Conservation (phyloP, 2,329 filamentous ascomycete genomes). For the Calonectria montana region DNA sequence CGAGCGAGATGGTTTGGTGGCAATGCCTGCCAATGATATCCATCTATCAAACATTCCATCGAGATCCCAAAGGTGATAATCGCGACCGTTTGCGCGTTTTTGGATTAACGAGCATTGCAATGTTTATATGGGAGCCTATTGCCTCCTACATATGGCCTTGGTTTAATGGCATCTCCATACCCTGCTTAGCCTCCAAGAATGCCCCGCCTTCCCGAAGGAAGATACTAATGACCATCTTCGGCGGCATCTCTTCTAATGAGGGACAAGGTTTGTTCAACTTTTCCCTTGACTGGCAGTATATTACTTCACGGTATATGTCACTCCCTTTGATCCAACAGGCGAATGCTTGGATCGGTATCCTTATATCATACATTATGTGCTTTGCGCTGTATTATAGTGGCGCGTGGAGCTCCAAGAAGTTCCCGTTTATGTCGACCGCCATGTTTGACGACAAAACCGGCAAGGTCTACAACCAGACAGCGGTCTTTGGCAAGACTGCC, state of each 20-base stretch:
- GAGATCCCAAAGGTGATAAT: neutral
- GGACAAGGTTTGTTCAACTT: neutral
- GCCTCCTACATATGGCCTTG: neutral
- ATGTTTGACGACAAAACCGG: neutral
- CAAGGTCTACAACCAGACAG: neutral
- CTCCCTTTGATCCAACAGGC: neutral
- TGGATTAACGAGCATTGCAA: neutral
- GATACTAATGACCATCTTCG: neutral
- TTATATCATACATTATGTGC: neutral
- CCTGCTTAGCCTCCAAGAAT: neutral
- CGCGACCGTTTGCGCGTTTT: neutral
- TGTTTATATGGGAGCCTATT: neutral
- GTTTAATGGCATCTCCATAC: neutral
- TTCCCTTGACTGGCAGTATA: neutral
- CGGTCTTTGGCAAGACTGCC: neutral
- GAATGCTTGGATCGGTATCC: neutral
- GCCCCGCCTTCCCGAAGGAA: neutral
- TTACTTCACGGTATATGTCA: neutral
- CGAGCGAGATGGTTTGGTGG: constrained; percentile 3
- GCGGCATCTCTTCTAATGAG: neutral
- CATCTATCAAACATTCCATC: neutral
- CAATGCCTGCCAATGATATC: neutral
- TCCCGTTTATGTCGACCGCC: neutral
- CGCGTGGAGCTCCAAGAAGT: neutral
- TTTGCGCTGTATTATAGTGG: neutral